Evolutionary conservation across 805 yeast species (phyloP), one percentile per base, ranked within the genome.

Genomic region (Yarrowia sp.): DNA sequence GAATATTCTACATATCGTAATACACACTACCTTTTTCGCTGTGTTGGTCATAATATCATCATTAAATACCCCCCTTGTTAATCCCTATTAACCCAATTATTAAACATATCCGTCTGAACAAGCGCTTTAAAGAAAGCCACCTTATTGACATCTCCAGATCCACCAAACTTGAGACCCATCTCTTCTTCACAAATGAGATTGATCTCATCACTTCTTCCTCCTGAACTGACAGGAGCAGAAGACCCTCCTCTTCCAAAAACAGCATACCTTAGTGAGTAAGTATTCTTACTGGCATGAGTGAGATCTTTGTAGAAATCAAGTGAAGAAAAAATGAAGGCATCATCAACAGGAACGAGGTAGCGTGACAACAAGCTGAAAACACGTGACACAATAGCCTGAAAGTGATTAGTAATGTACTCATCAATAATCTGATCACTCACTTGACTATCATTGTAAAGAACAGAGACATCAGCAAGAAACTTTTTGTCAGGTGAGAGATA

Each of bases 91-190:
- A 58, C 51, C 64, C 64, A 58, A 4, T n/a, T 14, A 8, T 22
- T 33, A 22, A 58, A 58, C 64, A 58, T 58, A 7, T 58, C 51
- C 3, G 51, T 43, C 64, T 58, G 64, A n/a, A 44, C 51, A 5
- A 58, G 32, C 13, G 22, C 43, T 32, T 58, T 58, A 51, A 58
- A 58, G 18, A 58, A 58, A 7, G 42, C 51, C 41, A 58, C 51
- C 22, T 58, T 58, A 15, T 10, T n/a, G 33, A n/a, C 13, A 15
- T 58, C 64, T 13, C 50, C 51, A 11, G 51, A 35, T 10, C 51
- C 51, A 3, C 9, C n/a, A 11, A 58, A 58, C 36, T 58, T 58
- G 22, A 58, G 41, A 0, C 64, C 64, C 41, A 58, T 43, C 5
- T 58, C 64, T 22, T 58, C 51, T 22, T 58, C 64, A 13, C 51